phyloP scores from a whole-genome alignment of 257 asterid genomes.

The Solanum clarkiae region DNA sequence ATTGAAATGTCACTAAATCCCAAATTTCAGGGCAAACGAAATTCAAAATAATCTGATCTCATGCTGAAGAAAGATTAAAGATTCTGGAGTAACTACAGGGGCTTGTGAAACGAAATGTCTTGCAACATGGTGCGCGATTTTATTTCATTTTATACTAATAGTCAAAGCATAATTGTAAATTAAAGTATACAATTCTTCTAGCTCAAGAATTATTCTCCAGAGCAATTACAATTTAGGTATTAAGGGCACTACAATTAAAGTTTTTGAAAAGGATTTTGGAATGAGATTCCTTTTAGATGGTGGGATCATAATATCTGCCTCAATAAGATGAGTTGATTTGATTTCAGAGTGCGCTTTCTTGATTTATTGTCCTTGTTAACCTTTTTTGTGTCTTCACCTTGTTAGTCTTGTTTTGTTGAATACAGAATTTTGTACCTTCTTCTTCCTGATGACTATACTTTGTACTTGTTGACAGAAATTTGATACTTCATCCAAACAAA shows the following conservation, averaged over 20 bases:
- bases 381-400: background rate
- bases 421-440: background rate
- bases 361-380: background rate
- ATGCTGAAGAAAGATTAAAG: background rate
- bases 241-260: background rate
- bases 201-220: background rate
- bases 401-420: background rate
- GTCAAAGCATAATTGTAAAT: background rate
- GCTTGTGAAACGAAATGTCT: background rate
- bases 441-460: background rate
- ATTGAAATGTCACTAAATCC: slow-evolving; percentile 55
- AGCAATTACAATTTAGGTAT: background rate
- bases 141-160: background rate
- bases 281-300: background rate
- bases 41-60: background rate
- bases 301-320: background rate
- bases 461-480: background rate
- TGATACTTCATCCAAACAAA: background rate
- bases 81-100: background rate
- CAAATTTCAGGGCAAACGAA: slow-evolving; percentile 9
- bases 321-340: background rate
- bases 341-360: background rate
- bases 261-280: background rate
- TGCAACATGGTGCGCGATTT: background rate
- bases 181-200: no score